Evolutionary conservation across 495 filamentous ascomycete genomes (phyloP).

Genomic region (Trichoderma reesei): DNA sequence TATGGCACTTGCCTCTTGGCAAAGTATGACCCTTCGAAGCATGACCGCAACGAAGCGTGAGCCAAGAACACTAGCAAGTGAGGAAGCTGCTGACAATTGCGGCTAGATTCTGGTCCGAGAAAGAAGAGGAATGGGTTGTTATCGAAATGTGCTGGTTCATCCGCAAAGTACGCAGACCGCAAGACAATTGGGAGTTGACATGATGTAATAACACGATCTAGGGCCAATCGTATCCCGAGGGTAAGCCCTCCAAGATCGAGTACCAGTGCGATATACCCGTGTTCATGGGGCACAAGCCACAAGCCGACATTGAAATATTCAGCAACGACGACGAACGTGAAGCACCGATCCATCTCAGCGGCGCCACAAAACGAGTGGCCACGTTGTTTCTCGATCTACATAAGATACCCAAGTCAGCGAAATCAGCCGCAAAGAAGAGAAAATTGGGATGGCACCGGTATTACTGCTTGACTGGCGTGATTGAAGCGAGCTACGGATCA

Average conservation of each 20-base stretch:
- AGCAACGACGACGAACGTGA: constrained; percentile 6
- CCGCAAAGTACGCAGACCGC: constrained; percentile 11
- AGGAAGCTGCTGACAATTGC: not conserved
- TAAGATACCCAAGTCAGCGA: constrained; percentile 1
- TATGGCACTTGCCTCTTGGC: constrained; percentile 22
- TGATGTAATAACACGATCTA: not conserved
- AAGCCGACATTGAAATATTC: constrained; percentile 9
- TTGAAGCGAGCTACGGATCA: constrained; percentile 12
- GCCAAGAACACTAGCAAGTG: not conserved
- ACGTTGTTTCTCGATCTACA: constrained; percentile 9
- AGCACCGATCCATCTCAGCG: constrained; percentile 6
- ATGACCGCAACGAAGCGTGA: constrained; percentile 21
- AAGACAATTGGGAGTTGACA: no score
- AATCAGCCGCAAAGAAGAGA: not conserved
- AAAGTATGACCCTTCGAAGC: constrained; percentile 15
- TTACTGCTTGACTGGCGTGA: constrained; percentile 6
- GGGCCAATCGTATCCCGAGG: constrained; percentile 13
- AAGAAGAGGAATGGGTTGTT: constrained; percentile 11
- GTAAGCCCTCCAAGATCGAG: constrained; percentile 2
- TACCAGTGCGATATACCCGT: constrained; percentile 12
- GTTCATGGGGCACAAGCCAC: constrained; percentile 3
- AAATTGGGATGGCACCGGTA: constrained; percentile 11
- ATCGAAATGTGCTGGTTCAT: constrained; percentile 18
- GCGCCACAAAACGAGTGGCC: not conserved
- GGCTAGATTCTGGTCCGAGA: constrained; percentile 10